Percentiles rank a stretch among this genome's conserved stretches.
phyloP scores from a whole-genome alignment of 179 eudicot species.

The Patellifolia procumbens region DNA sequence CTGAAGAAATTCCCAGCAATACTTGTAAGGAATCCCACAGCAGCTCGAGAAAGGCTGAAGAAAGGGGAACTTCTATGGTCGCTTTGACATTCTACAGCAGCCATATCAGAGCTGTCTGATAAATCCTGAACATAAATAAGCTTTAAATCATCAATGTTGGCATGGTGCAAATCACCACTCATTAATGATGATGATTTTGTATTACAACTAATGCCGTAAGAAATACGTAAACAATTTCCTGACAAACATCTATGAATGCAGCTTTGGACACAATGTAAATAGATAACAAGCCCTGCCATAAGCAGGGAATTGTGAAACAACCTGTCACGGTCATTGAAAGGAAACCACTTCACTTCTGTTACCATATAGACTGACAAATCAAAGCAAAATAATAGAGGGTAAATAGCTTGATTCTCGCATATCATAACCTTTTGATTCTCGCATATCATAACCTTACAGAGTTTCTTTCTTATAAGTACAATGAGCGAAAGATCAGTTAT shows the following conservation, averaged over 20 bases:
- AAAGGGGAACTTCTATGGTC: conserved; percentile 27
- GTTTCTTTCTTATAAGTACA: not conserved
- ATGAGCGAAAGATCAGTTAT: not conserved
- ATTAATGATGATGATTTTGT: not conserved
- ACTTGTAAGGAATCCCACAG: conserved; percentile 56
- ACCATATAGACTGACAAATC: not conserved
- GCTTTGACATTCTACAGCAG: conserved; percentile 27
- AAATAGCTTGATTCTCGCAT: no score
- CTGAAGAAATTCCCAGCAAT: conserved; percentile 56
- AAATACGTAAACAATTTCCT: not conserved
- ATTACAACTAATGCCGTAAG: not conserved
- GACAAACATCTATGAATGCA: not conserved
- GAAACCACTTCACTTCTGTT: not conserved
- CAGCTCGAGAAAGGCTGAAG: conserved; percentile 56
- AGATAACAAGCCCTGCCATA: not conserved
- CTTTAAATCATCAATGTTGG: not conserved
- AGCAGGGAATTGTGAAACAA: not conserved
- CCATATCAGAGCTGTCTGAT: no score
- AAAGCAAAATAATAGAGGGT: no score
- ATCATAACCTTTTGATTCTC: no score
- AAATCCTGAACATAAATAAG: conserved; percentile 43
- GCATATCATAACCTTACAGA: not conserved
- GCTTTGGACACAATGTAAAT: not conserved
- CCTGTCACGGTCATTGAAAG: no score
- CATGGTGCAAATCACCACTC: no score